These are phyloP conservation scores for Pythium myriotylum DNA, from an alignment of 352 stramenopile genomes.

Conservation along the genomic window DNA sequence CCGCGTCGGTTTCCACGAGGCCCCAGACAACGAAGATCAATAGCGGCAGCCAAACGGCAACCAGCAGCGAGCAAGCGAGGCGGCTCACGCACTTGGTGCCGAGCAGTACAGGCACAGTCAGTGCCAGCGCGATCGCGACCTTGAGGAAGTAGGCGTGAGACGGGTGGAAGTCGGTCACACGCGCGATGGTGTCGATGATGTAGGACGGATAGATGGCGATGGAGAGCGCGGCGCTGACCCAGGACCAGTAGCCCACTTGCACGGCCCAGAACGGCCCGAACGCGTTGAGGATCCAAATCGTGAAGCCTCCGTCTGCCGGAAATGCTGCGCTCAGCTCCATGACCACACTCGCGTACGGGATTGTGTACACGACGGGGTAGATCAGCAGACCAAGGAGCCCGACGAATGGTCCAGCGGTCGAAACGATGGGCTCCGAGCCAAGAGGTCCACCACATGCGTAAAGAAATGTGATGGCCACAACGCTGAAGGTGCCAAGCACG, in stretches of 20 bases:
- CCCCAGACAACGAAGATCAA: constrained; percentile 30
- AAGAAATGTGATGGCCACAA: constrained; percentile 39
- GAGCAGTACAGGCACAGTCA: constrained; percentile 35
- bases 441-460: constrained; percentile 30
- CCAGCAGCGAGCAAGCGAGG: constrained; percentile 12
- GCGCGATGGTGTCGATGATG: constrained; percentile 34
- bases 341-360: constrained; percentile 86
- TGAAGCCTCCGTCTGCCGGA: constrained; percentile 71
- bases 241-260: constrained; percentile 66
- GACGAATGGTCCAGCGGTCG: constrained; percentile 40
- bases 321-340: constrained; percentile 87
- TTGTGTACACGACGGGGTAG: constrained; percentile 80
- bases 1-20: neutral
- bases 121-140: constrained; percentile 28
- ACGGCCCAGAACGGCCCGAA: constrained; percentile 84
- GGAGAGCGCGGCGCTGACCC: constrained; percentile 65
- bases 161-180: constrained; percentile 57
- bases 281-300: constrained; percentile 88
- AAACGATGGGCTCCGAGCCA: constrained; percentile 32
- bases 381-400: constrained; percentile 75
- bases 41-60: constrained; percentile 18
- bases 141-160: constrained; percentile 44
- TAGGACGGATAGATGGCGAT: constrained; percentile 50
- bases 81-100: constrained; percentile 28
- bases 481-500: constrained; percentile 28